Conservation (phyloP, 2,329 filamentous ascomycete species). For the Exophiala xenobiotica region DNA sequence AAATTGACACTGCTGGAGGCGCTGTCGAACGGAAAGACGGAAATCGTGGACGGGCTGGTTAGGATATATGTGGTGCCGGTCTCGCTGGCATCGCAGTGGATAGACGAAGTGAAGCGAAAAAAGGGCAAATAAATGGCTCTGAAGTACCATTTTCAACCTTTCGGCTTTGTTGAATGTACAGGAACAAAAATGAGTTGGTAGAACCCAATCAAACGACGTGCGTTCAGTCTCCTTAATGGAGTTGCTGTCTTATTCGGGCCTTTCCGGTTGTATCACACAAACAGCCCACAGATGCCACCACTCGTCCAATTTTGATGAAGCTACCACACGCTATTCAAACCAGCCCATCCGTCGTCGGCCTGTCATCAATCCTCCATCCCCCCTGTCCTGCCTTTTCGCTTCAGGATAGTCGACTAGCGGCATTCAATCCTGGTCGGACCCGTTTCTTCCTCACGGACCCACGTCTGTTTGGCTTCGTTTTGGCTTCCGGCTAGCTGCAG, state of each 20-base stretch:
- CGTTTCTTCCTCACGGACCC: conserved; percentile 1
- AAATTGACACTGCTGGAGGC: conserved; percentile 76
- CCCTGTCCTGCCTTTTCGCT: neutral
- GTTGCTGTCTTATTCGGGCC: no score
- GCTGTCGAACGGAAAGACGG: conserved; percentile 72
- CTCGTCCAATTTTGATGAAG: no score
- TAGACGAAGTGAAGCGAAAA: conserved; percentile 78
- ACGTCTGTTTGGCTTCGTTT: conserved; percentile 10
- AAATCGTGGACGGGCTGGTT: conserved; percentile 83
- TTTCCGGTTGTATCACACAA: no score
- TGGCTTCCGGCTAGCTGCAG: conserved; percentile 16
- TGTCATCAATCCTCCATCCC: no score
- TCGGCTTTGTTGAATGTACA: no score
- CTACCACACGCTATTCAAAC: no score
- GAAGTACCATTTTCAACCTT: neutral
- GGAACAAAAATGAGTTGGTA: no score
- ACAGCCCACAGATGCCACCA: no score
- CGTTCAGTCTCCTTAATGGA: no score
- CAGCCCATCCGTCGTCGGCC: no score
- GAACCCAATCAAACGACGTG: no score
- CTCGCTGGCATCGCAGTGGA: conserved; percentile 68
- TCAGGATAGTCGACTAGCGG: neutral
- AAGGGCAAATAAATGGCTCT: conserved; percentile 42
- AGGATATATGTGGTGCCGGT: conserved; percentile 79
- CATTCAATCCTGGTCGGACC: neutral